phyloP scores from a whole-genome alignment of 2,329 filamentous ascomycete genomes.

The Teratosphaeria viscida region DNA sequence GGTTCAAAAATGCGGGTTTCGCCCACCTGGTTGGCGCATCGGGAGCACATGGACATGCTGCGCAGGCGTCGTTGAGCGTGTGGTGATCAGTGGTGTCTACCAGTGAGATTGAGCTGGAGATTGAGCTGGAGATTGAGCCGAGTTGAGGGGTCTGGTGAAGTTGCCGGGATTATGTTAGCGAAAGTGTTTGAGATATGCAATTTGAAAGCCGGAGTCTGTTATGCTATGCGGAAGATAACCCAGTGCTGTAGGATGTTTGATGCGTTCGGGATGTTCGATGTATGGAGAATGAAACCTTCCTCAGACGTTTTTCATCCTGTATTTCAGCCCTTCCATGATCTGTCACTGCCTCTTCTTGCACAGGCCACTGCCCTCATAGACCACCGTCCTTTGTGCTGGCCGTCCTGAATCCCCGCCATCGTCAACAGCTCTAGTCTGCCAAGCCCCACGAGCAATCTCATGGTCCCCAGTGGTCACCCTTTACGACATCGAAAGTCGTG shows the following conservation, averaged over 20 bases:
- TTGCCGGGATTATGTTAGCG: background rate
- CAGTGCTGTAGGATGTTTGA: background rate
- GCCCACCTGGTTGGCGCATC: background rate
- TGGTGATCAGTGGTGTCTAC: background rate
- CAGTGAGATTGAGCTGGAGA: background rate
- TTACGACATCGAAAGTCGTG: too few relatives aligned
- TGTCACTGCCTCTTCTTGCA: background rate
- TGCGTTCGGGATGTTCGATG: background rate
- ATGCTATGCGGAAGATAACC: background rate
- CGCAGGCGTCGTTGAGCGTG: background rate
- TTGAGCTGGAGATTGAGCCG: background rate
- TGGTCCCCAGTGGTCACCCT: too few relatives aligned
- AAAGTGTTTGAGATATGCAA: background rate
- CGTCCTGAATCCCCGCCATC: background rate
- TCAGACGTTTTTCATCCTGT: background rate
- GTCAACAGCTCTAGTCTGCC: too few relatives aligned
- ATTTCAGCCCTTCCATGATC: background rate
- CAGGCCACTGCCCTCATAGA: background rate
- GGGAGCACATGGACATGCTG: background rate
- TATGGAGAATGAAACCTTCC: background rate
- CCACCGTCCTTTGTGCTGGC: background rate
- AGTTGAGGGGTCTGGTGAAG: background rate
- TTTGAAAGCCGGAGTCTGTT: background rate
- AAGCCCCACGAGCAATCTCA: too few relatives aligned
- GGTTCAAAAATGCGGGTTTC: background rate